phyloP scores from a whole-genome alignment of 352 stramenopile species.

The Pythium phragmitis region DNA sequence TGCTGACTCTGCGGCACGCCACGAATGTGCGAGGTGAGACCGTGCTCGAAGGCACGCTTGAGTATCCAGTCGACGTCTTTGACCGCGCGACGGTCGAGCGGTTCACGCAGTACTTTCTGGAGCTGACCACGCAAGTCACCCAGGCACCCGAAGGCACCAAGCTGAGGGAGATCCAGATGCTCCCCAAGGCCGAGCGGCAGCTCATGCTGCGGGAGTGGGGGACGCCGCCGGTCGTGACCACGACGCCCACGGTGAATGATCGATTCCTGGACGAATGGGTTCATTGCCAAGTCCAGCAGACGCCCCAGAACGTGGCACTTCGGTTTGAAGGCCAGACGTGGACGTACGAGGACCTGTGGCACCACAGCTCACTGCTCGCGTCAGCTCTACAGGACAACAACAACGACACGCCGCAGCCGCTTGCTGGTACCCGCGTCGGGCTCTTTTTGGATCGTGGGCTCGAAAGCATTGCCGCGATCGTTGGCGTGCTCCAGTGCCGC shows the following conservation, averaged over 20 bases:
- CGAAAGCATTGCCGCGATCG: conserved; percentile 41
- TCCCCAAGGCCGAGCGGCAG: conserved; percentile 30
- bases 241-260: neutral
- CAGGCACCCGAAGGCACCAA: conserved; percentile 4
- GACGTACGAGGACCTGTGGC: conserved; percentile 46
- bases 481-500: conserved; percentile 36
- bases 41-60: conserved; percentile 47
- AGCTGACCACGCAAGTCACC: conserved; percentile 37
- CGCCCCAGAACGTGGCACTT: conserved; percentile 31
- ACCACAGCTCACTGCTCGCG: conserved; percentile 27
- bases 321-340: conserved; percentile 39
- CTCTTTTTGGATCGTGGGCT: conserved; percentile 44
- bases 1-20: conserved; percentile 49
- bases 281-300: conserved; percentile 30
- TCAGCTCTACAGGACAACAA: conserved; percentile 13
- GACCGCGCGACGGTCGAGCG: conserved; percentile 33
- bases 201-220: conserved; percentile 36
- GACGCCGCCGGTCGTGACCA: neutral
- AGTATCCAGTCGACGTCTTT: conserved; percentile 42
- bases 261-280: conserved; percentile 44
- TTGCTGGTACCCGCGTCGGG: conserved; percentile 33
- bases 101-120: conserved; percentile 42
- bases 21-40: neutral
- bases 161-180: conserved; percentile 35
- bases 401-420: neutral